Evolutionary conservation across 768 basidiomycete species (phyloP).

Genomic region (Kwoniella bestiolae): DNA sequence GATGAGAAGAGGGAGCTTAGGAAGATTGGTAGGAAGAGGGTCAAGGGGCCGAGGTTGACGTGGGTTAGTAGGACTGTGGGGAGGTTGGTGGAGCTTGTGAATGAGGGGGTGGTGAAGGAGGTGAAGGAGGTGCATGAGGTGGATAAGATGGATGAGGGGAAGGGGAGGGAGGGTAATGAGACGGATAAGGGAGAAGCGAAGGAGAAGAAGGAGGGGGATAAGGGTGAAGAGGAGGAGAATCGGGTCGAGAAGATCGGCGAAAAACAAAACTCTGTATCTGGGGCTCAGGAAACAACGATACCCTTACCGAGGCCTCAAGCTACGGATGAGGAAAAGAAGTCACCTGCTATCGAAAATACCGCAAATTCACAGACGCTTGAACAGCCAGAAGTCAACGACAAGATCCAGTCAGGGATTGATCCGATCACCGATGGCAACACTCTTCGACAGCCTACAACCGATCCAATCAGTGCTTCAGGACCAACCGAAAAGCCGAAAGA

Average conservation of each 20-base stretch:
- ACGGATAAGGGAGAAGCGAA: neutral
- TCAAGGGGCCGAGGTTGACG: conserved; percentile 52
- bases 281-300: neutral
- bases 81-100: conserved; percentile 31
- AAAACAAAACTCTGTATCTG: too few relatives aligned
- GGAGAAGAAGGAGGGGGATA: neutral
- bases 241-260: too few relatives aligned
- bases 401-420: too few relatives aligned
- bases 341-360: too few relatives aligned
- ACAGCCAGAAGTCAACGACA: too few relatives aligned
- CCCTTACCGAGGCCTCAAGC: neutral
- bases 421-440: too few relatives aligned
- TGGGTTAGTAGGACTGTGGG: conserved; percentile 54
- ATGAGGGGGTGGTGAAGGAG: conserved; percentile 14
- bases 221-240: too few relatives aligned
- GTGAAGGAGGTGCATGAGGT: neutral
- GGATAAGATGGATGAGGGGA: neutral
- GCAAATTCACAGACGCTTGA: too few relatives aligned
- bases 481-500: too few relatives aligned
- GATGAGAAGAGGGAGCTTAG: conserved; percentile 51
- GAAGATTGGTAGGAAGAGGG: conserved; percentile 48
- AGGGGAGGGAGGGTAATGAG: neutral
- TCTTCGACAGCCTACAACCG: too few relatives aligned
- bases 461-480: too few relatives aligned
- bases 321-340: neutral